A percentile compares a stretch with the other conserved stretches of the same genome.
These are phyloP conservation scores for Microcyclospora pomicola DNA, from an alignment of 2,329 filamentous ascomycete species.

Conservation along the genomic window DNA sequence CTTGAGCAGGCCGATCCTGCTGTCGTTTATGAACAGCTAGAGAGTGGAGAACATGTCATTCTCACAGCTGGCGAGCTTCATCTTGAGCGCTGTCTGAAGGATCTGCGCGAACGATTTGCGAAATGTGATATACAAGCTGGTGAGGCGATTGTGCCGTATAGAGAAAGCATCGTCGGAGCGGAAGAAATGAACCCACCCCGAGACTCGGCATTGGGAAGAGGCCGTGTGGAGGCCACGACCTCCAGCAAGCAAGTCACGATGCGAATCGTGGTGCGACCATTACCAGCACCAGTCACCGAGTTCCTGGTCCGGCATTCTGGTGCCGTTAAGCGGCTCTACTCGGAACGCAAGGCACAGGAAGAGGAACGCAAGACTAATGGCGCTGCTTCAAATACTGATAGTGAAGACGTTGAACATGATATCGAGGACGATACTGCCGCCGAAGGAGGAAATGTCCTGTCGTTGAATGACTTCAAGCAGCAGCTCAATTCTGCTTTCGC, in stretches of 20 bases:
- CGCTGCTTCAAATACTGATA: conserved; percentile 21
- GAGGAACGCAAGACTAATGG: conserved; percentile 27
- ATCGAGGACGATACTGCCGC: conserved; percentile 33
- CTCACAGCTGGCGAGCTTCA: conserved; percentile 89
- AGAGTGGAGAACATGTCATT: conserved; percentile 88
- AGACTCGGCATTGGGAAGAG: conserved; percentile 75
- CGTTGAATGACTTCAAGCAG: conserved; percentile 61
- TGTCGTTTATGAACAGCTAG: conserved; percentile 85
- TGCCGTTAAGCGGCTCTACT: conserved; percentile 66
- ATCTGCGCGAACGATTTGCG: conserved; percentile 83
- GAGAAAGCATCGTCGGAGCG: conserved; percentile 72
- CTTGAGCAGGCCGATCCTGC: conserved; percentile 93
- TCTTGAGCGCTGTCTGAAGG: conserved; percentile 83
- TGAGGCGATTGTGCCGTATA: conserved; percentile 86
- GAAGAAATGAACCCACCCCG: conserved; percentile 85
- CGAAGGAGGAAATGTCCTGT: conserved; percentile 46
- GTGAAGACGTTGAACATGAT: conserved; percentile 25
- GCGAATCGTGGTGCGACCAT: conserved; percentile 59
- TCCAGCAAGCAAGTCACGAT: conserved; percentile 77
- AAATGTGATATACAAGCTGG: conserved; percentile 90
- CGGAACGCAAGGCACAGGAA: conserved; percentile 47
- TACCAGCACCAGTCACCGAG: conserved; percentile 66
- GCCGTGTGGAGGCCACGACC: conserved; percentile 60
- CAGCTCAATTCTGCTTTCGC: conserved; percentile 58
- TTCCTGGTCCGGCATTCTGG: conserved; percentile 70